phyloP scores from a whole-genome alignment of 441 rosid species.

The Erodium moschatum region DNA sequence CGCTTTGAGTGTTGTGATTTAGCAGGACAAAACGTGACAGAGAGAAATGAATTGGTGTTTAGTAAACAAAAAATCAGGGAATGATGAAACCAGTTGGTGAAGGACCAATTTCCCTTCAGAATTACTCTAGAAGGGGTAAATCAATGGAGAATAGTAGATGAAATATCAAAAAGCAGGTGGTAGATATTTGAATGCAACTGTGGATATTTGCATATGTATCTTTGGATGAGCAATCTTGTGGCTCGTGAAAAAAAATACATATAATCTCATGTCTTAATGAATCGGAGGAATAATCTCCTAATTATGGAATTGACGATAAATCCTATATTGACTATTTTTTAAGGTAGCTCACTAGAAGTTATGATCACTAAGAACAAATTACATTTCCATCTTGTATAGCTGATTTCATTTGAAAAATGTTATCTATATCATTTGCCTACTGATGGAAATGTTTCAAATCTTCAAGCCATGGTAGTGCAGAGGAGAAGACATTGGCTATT shows the following conservation, averaged over 20 bases:
- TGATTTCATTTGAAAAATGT: not conserved
- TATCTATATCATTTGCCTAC: not conserved
- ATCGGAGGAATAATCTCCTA: too few relatives aligned
- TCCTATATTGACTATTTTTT: too few relatives aligned
- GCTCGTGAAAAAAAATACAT: too few relatives aligned
- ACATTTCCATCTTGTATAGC: not conserved
- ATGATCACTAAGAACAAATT: not conserved
- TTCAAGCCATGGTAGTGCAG: slow-evolving; percentile 27
- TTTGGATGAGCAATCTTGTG: too few relatives aligned
- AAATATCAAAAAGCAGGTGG: too few relatives aligned
- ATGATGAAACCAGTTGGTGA: not conserved
- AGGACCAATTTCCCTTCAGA: too few relatives aligned
- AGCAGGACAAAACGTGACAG: not conserved
- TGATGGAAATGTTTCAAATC: slow-evolving; percentile 24
- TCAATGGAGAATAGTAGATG: too few relatives aligned
- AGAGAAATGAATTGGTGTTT: not conserved
- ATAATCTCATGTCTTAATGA: too few relatives aligned
- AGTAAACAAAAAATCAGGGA: not conserved
- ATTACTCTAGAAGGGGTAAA: too few relatives aligned
- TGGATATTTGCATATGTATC: too few relatives aligned
- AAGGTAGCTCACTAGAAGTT: not conserved
- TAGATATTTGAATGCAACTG: too few relatives aligned
- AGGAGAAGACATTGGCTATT: slow-evolving; percentile 53
- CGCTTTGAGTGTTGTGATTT: not conserved
- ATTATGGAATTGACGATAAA: too few relatives aligned